These are phyloP conservation scores for Ambrosiella xylebori DNA, from an alignment of 2,329 filamentous ascomycete species.

Conservation along the genomic window DNA sequence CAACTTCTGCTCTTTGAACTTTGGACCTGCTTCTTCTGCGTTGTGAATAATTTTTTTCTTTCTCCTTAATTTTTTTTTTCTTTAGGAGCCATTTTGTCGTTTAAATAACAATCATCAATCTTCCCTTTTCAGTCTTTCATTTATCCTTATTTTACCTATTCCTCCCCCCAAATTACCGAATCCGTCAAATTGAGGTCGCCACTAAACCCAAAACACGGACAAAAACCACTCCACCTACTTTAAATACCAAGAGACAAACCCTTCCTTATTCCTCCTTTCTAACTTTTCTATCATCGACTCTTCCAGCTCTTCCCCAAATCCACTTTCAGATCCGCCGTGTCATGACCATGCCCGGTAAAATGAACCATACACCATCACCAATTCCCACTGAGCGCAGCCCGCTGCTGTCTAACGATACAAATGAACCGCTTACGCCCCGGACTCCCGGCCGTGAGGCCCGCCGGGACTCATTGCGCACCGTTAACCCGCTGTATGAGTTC, in stretches of 20 bases:
- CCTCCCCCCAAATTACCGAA: too few relatives aligned
- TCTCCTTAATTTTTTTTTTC: too few relatives aligned
- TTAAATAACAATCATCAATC: too few relatives aligned
- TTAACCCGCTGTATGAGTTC: background rate
- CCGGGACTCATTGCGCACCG: too few relatives aligned
- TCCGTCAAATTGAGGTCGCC: too few relatives aligned
- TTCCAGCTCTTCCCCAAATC: background rate
- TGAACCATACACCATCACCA: slow-evolving; percentile 13
- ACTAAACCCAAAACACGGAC: background rate
- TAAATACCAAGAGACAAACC: background rate
- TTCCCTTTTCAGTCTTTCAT: too few relatives aligned
- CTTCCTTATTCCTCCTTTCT: background rate
- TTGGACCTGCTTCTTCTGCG: too few relatives aligned
- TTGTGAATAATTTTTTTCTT: too few relatives aligned
- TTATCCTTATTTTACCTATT: too few relatives aligned
- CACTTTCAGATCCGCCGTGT: background rate
- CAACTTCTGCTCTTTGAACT: too few relatives aligned
- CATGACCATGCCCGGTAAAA: slow-evolving; percentile 13
- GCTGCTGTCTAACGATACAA: slow-evolving; percentile 22
- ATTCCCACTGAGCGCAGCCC: slow-evolving; percentile 25
- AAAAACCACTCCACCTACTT: background rate
- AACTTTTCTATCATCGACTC: slow-evolving; percentile 1
- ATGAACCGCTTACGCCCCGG: background rate
- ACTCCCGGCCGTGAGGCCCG: background rate
- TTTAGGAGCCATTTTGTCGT: too few relatives aligned